These are phyloP conservation scores for Candida sp. DNA, from an alignment of 1,139 yeast species.

Conservation along the genomic window DNA sequence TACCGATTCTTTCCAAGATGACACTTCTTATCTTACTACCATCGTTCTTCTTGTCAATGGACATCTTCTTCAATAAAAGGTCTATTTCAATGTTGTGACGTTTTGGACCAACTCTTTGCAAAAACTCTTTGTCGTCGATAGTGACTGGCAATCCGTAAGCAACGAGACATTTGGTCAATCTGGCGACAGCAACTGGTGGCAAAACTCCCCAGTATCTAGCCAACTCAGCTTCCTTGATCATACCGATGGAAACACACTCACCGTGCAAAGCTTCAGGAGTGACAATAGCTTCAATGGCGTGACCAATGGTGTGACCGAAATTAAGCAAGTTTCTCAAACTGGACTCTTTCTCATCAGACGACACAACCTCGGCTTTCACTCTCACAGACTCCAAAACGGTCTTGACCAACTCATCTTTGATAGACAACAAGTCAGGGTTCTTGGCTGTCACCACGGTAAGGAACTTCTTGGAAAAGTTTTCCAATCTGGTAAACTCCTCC, in stretches of 20 bases:
- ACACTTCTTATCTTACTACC: slow-evolving; percentile 92
- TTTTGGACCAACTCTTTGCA: slow-evolving; percentile 71
- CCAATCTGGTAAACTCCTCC: slow-evolving; percentile 82
- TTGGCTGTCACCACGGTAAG: slow-evolving; percentile 56
- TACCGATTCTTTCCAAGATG: slow-evolving; percentile 81
- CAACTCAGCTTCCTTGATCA: slow-evolving; percentile 93
- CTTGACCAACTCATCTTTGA: slow-evolving; percentile 74
- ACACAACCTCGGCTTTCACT: slow-evolving; percentile 94
- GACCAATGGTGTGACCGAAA: slow-evolving; percentile 98
- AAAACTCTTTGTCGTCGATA: slow-evolving; percentile 67
- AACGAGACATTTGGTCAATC: slow-evolving; percentile 79
- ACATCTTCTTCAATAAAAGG: slow-evolving; percentile 78
- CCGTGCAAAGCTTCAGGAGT: slow-evolving; percentile 98
- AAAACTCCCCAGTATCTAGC: slow-evolving; percentile 88
- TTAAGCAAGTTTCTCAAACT: slow-evolving; percentile 91
- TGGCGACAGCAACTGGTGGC: slow-evolving; percentile 93
- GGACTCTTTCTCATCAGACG: slow-evolving; percentile 95
- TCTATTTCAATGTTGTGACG: slow-evolving; percentile 70
- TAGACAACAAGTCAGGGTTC: slow-evolving; percentile 60
- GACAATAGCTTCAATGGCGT: slow-evolving; percentile 95
- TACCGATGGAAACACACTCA: slow-evolving; percentile 96
- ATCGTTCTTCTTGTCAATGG: slow-evolving; percentile 95
- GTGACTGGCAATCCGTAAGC: slow-evolving; percentile 89
- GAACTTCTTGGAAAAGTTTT: slow-evolving; percentile 71
- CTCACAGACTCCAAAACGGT: slow-evolving; percentile 85